Conservation (phyloP, 176 grass and related monocot species). For the Saccharum spontaneum region DNA sequence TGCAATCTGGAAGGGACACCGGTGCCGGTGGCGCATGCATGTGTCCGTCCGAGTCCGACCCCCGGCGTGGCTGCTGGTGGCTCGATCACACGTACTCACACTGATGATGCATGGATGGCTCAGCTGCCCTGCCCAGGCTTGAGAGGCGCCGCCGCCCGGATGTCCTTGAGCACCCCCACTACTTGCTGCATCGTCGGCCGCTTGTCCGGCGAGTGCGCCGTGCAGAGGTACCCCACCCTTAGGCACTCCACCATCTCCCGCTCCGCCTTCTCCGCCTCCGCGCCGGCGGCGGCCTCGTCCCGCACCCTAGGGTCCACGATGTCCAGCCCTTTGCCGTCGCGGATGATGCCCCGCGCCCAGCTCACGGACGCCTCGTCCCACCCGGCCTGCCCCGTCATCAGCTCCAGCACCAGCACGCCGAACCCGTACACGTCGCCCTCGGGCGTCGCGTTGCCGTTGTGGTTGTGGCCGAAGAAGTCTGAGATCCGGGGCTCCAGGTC, state of each 20-base stretch:
- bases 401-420: conserved; percentile 75
- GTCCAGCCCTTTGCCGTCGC: conserved; percentile 52
- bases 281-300: conserved; percentile 2
- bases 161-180: conserved; percentile 83
- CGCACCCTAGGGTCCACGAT: conserved; percentile 55
- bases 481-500: conserved; percentile 76
- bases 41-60: too few species aligned
- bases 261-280: conserved; percentile 32
- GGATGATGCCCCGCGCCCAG: conserved; percentile 52
- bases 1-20: neutral
- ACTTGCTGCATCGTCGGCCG: conserved; percentile 94
- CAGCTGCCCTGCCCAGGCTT: neutral
- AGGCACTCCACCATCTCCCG: conserved; percentile 73
- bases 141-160: conserved; percentile 26
- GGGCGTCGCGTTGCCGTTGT: neutral
- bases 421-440: conserved; percentile 75
- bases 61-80: too few species aligned
- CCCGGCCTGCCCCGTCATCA: conserved; percentile 56
- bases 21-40: too few species aligned
- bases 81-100: too few species aligned
- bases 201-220: conserved; percentile 76
- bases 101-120: neutral
- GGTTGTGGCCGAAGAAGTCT: conserved; percentile 34
- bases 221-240: conserved; percentile 75
- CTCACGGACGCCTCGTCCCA: conserved; percentile 67